Evolutionary conservation across 768 basidiomycete species (phyloP).

Genomic region (Mycena polygramma): DNA sequence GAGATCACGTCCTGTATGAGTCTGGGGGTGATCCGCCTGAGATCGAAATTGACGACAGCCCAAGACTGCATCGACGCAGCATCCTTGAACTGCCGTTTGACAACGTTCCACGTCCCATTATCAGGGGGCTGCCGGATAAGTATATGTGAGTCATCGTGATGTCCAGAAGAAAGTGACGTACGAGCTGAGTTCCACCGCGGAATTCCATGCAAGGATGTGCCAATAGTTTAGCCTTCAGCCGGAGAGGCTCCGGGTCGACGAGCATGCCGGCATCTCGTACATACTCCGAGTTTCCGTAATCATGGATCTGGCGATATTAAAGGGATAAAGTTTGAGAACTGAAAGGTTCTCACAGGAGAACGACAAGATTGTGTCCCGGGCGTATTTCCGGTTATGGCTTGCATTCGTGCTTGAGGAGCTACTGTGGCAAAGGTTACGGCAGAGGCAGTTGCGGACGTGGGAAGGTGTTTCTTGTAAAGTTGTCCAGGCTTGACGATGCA

Average conservation of each 20-base stretch:
- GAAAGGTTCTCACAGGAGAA: slow-evolving; percentile 15
- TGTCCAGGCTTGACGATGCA: slow-evolving; percentile 62
- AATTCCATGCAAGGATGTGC: slow-evolving; percentile 37
- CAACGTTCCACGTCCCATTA: slow-evolving; percentile 47
- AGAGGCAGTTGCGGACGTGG: slow-evolving; percentile 48
- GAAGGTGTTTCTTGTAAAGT: slow-evolving; percentile 60
- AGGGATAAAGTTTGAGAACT: not conserved
- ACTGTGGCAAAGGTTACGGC: slow-evolving; percentile 65
- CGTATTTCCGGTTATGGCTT: slow-evolving; percentile 51
- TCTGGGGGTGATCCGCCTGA: not conserved
- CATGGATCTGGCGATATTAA: slow-evolving; percentile 24
- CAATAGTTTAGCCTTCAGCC: slow-evolving; percentile 38
- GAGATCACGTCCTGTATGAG: too few species aligned
- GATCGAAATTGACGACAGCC: slow-evolving; percentile 39
- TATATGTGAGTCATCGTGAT: not conserved
- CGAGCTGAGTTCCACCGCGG: not conserved
- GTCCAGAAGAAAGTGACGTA: slow-evolving; percentile 8
- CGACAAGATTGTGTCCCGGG: slow-evolving; percentile 3
- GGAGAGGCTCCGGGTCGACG: slow-evolving; percentile 44
- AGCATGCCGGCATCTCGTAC: slow-evolving; percentile 57
- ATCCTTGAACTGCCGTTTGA: slow-evolving; percentile 36
- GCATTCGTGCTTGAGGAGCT: slow-evolving; percentile 57
- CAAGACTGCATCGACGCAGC: slow-evolving; percentile 38
- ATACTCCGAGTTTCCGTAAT: slow-evolving; percentile 45
- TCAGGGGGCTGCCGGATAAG: slow-evolving; percentile 42